Conservation (phyloP, 2,329 filamentous ascomycete species). For the Chaetomium globosum region DNA sequence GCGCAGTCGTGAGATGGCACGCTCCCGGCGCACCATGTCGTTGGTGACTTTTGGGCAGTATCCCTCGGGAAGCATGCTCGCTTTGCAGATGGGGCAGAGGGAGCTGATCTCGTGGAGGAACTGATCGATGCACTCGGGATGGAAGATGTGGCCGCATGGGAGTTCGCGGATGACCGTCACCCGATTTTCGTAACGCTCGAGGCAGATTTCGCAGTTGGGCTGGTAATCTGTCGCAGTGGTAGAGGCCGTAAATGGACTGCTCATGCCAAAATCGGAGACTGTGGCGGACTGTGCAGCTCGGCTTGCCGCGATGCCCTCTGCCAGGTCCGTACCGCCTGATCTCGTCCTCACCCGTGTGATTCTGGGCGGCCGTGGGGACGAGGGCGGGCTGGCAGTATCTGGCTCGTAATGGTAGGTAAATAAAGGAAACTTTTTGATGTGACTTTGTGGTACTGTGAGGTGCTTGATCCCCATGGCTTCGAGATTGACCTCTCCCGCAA, state of each 20-base stretch:
- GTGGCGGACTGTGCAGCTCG: conserved; percentile 19
- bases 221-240: conserved; percentile 64
- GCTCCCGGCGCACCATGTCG: conserved; percentile 80
- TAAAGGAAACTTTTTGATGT: conserved; percentile 74
- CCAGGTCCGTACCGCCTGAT: conserved; percentile 24
- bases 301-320: conserved; percentile 15
- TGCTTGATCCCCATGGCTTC: conserved; percentile 84
- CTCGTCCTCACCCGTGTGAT: conserved; percentile 27
- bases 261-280: conserved; percentile 33
- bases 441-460: conserved; percentile 70
- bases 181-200: conserved; percentile 74
- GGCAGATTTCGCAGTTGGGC: conserved; percentile 84
- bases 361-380: conserved; percentile 45
- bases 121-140: conserved; percentile 86
- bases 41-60: conserved; percentile 76
- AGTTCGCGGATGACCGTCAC: conserved; percentile 78
- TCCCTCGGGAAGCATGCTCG: conserved; percentile 71
- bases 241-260: conserved; percentile 33
- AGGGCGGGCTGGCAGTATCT: conserved; percentile 43
- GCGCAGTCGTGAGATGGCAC: conserved; percentile 64
- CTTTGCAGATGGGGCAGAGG: conserved; percentile 89
- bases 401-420: conserved; percentile 72
- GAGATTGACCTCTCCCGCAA: conserved; percentile 78
- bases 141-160: conserved; percentile 89
- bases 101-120: conserved; percentile 79